Evolutionary conservation across 148 eudicot genomes (phyloP).

Genomic region (Beta vulgaris): DNA sequence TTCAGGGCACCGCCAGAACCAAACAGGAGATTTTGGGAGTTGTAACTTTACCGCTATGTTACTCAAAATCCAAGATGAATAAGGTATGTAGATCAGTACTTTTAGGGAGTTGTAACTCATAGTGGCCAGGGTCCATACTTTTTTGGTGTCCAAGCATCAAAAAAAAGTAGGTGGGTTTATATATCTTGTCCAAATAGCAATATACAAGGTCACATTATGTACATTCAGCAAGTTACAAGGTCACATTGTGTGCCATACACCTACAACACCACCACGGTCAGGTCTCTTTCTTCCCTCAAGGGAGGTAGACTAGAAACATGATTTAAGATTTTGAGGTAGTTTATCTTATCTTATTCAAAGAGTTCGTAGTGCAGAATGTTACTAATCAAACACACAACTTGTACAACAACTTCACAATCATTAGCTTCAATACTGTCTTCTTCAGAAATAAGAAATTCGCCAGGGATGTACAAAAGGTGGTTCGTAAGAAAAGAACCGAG

Average conservation of each 20-base stretch:
- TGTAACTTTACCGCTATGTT: no score
- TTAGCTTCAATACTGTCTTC: background rate
- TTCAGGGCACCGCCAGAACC: no score
- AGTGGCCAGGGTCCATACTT: background rate
- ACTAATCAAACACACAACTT: background rate
- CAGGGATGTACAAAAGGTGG: background rate
- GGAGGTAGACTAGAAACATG: background rate
- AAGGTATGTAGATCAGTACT: background rate
- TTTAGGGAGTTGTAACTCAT: background rate
- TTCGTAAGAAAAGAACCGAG: slow-evolving; percentile 4
- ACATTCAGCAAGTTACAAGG: background rate
- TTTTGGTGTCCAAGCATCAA: background rate
- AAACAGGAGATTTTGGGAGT: background rate
- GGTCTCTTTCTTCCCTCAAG: background rate
- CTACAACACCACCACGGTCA: background rate
- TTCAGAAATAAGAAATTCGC: background rate
- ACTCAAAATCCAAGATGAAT: background rate
- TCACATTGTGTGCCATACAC: background rate
- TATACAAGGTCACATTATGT: background rate
- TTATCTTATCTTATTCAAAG: background rate
- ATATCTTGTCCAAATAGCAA: background rate
- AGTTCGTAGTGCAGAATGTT: background rate
- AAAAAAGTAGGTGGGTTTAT: background rate
- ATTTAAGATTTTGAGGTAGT: background rate
- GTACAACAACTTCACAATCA: background rate